Conservation (phyloP, 1,139 yeast species). For the Groenewaldozyma sp. region DNA sequence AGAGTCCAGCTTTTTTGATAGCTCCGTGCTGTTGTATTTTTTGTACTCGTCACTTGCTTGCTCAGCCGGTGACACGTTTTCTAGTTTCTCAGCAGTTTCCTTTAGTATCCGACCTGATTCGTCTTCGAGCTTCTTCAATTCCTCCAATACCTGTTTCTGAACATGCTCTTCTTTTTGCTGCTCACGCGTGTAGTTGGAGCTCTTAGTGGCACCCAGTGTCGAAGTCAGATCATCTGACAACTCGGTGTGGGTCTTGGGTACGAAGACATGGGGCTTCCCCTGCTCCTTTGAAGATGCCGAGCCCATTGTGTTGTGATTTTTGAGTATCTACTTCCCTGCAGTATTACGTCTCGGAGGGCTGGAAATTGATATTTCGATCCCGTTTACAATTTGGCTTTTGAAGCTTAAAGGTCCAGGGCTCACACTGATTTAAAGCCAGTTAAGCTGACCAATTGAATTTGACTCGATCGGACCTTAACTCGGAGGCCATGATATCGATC, state of each 20-base stretch:
- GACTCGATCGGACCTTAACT: too few species aligned
- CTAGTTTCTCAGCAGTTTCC: slow-evolving; percentile 29
- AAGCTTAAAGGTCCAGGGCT: too few species aligned
- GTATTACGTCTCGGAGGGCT: too few species aligned
- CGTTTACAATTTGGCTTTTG: too few species aligned
- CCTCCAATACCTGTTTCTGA: slow-evolving; percentile 65
- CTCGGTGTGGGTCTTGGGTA: slow-evolving; percentile 58
- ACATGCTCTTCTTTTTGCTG: slow-evolving; percentile 72
- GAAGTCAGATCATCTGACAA: slow-evolving; percentile 60
- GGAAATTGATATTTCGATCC: too few species aligned
- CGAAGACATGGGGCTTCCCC: slow-evolving; percentile 19
- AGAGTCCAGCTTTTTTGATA: slow-evolving; percentile 36
- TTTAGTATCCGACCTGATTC: slow-evolving; percentile 48
- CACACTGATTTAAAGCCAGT: too few species aligned
- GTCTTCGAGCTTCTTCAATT: slow-evolving; percentile 52
- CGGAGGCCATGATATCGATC: too few species aligned
- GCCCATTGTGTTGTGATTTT: too few species aligned
- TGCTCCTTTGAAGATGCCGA: slow-evolving; percentile 10
- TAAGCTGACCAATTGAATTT: too few species aligned
- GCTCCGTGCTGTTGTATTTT: slow-evolving; percentile 19
- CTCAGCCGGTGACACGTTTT: slow-evolving; percentile 16
- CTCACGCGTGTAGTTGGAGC: slow-evolving; percentile 71
- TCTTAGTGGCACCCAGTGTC: slow-evolving; percentile 63
- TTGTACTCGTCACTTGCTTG: slow-evolving; percentile 31
- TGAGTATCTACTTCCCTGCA: too few species aligned